A percentile compares a stretch with the other conserved stretches of the same genome.
Evolutionary conservation across 179 eudicot genomes (phyloP).

Genomic region (Monotropa hypopitys): DNA sequence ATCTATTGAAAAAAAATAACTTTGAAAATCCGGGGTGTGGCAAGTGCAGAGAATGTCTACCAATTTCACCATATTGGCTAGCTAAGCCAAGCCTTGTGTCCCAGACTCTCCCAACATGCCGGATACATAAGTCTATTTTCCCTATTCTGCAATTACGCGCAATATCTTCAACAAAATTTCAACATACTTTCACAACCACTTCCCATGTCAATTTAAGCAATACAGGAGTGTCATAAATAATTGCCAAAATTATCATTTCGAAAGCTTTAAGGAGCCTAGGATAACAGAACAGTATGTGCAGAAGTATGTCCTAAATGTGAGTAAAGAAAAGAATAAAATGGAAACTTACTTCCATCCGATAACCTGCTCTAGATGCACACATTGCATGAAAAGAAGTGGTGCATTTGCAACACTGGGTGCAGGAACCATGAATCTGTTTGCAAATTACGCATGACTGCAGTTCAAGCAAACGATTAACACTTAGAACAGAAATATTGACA

Average conservation of each 20-base stretch:
- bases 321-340: background rate
- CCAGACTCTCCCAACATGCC: too few relatives aligned
- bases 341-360: slow-evolving; percentile 36
- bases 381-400: slow-evolving; percentile 35
- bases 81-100: too few relatives aligned
- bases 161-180: background rate
- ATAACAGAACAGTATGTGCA: background rate
- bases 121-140: background rate
- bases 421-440: slow-evolving; percentile 48
- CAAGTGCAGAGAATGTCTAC: too few relatives aligned
- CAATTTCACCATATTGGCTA: too few relatives aligned
- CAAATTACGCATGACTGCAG: slow-evolving; percentile 38
- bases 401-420: slow-evolving; percentile 47
- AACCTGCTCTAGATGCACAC: slow-evolving; percentile 52
- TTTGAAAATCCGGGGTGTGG: too few relatives aligned
- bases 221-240: background rate
- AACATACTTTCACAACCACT: background rate
- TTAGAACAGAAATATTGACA: background rate
- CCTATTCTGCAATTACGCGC: background rate
- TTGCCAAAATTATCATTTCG: background rate
- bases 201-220: background rate
- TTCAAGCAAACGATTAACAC: slow-evolving; percentile 3
- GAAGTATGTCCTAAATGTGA: background rate
- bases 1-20: too few relatives aligned
- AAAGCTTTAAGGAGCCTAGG: background rate